Base-by-base conservation (phyloP, 2,329 filamentous ascomycete genomes). In the Aspergillus fumigatiaffinis region DNA sequence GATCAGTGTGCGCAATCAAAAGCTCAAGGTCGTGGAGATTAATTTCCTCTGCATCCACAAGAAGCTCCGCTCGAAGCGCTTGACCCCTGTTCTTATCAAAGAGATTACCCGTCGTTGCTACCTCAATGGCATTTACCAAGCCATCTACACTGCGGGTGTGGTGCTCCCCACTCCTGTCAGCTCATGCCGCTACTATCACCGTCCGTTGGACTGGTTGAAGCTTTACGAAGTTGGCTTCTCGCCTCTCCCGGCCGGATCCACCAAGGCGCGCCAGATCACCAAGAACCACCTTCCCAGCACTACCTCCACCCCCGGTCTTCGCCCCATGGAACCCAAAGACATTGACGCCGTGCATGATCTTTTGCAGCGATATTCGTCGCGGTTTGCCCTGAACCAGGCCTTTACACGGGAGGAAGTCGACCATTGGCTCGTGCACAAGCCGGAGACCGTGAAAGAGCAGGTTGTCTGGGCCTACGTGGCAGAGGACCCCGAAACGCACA, bases 41-140 rank as follows among this genome's bases (percentile, higher is more conserved):
- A 99, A 99, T 80, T 99, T 97, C 77, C 87, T 99, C 64, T 96
- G 92, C 70, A 88, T 99, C 55, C 94, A 99, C 82, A 97, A 97
- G 82, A 97, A 97, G 78, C 86, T 99, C 32, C 90, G 94, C 52
- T 87, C 90, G 57, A 97, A 97, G 80, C 88, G 94, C 54, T 85
- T 99, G 47, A 87, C 94, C 0, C 94, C 94, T 0, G 89, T 97
- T 1, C 85, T 99, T 53, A 99, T 99, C 80, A 97, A 97, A 76
- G 94, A 99, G 74, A 91, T 99, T 67, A 99, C 94, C 4, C 88
- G 94, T 50, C 85, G 92, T 62, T 96, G 91, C 80, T 95, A 97
- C 75, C 77, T 92, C 50, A 82, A 89, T 62, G 90, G 88, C 56
- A 88, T 95, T 63, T 97, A 89, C 83, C 94, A 99, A 76, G 94